Base-by-base conservation (phyloP, 2,329 filamentous ascomycete genomes). In the Trichoderma pleuroti region DNA sequence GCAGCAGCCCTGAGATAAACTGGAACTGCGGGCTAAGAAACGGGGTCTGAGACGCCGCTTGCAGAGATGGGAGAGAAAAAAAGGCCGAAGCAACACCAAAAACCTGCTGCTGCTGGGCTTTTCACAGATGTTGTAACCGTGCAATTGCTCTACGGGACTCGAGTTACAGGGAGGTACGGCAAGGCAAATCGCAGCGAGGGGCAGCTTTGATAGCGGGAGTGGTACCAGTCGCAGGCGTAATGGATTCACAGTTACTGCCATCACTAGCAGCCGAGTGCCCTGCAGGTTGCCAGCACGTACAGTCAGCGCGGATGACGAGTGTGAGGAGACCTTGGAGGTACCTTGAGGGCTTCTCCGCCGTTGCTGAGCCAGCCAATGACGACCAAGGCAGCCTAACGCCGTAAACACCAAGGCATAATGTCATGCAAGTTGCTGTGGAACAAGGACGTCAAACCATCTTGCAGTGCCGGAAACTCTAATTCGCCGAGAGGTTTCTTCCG, bases 301-400 rank as follows among this genome's bases (percentile, higher is more conserved):
- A 34, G 56, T 30, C 5, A 28, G 39, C 36, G 10, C 12, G 9
- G n/a, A n/a, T 2, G 4, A 12, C 34, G 14, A 21, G 63, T 5
- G 61, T 34, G 30, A 16, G 12, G 52, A 26, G 30, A 59, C 64
- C 26, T 59, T 10, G 34, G n/a, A 16, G 36, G 26, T 67, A 67
- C 64, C 16, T 67, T 16, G 34, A 12, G 28, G 9, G 21, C 46
- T 24, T 66, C 46, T 39, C 63, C 49, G 63, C 63, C 49, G 28
- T 60, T 49, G 65, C 65, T 60, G 34, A 63, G 36, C 36, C 54
- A 56, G n/a, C 39, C 36, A 46, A 68, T 68, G 65, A 68, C 65
- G 56, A 61, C 28, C 61, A 24, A 34, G 62, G 46, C 28, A 16
- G 36, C 30, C 16, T 24, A 24, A 49, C n/a, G 12, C 34, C 12